Percentiles rank a stretch among this genome's conserved stretches.
Evolutionary conservation across 352 stramenopile species (phyloP).

Genomic region (Blastocystis sp.): DNA sequence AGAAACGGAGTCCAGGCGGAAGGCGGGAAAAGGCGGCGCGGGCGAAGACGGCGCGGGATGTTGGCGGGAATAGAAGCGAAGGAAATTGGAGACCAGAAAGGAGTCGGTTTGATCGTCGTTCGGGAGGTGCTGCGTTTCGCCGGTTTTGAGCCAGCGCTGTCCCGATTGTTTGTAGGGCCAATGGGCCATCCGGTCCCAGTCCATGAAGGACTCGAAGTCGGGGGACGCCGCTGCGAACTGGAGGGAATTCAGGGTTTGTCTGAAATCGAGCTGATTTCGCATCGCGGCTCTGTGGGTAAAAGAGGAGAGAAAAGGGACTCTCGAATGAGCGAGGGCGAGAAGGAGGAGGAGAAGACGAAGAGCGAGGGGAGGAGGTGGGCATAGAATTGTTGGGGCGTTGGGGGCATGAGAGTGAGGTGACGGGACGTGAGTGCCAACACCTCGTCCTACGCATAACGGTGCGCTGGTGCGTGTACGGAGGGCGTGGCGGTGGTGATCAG

Average conservation of each 20-base stretch:
- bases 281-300: neutral
- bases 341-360: too few species aligned
- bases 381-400: too few species aligned
- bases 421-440: neutral
- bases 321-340: too few species aligned
- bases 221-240: neutral
- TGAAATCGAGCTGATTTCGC: conserved; percentile 53
- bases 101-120: conserved; percentile 28
- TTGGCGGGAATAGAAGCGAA: conserved; percentile 9
- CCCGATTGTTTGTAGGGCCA: neutral
- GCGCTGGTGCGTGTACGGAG: neutral
- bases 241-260: conserved; percentile 26
- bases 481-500: neutral
- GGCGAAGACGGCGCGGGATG: neutral
- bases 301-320: too few species aligned
- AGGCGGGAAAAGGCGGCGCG: neutral
- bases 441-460: neutral
- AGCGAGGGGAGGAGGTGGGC: too few species aligned
- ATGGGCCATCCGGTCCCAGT: neutral
- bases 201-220: too few species aligned
- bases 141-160: neutral
- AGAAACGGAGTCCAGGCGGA: neutral
- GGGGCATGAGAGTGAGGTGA: neutral
- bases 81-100: conserved; percentile 49
- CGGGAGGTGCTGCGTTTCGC: neutral